These are phyloP conservation scores for Cercospora sesami DNA, from an alignment of 2,329 filamentous ascomycete species.

Conservation along the genomic window DNA sequence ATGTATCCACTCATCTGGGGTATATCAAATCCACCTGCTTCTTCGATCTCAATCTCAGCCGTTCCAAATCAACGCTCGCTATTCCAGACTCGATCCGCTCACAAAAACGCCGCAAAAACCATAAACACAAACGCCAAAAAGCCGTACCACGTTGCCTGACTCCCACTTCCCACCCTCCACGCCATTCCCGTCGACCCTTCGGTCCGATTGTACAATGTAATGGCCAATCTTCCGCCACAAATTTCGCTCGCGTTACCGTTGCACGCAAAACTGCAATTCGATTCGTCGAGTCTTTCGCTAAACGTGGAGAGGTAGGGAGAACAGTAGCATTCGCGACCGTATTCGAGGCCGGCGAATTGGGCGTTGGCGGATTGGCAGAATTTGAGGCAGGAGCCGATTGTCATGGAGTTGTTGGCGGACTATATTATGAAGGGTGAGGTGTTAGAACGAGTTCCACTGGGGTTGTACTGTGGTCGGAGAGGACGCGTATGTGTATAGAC, in stretches of 20 bases:
- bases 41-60: not conserved
- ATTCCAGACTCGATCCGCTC: not conserved
- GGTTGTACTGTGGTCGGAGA: not conserved
- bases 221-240: conserved; percentile 55
- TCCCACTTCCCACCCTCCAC: conserved; percentile 19
- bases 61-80: not conserved
- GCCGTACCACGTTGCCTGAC: conserved; percentile 24
- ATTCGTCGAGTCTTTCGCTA: conserved; percentile 50
- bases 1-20: not conserved
- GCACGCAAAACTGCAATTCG: conserved; percentile 54
- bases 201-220: conserved; percentile 38
- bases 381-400: conserved; percentile 52
- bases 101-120: conserved; percentile 14
- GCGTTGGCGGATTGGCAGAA: conserved; percentile 49
- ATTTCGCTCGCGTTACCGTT: conserved; percentile 54
- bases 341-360: conserved; percentile 58
- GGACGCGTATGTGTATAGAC: conserved; percentile 4
- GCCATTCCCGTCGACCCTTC: conserved; percentile 23
- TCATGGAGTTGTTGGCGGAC: conserved; percentile 50
- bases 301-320: conserved; percentile 52
- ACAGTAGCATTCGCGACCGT: conserved; percentile 62
- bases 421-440: not conserved
- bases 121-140: conserved; percentile 22
- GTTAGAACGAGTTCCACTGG: not conserved
- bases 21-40: not conserved